Conservation (phyloP, 495 filamentous ascomycete genomes). For the Tuber borchii region DNA sequence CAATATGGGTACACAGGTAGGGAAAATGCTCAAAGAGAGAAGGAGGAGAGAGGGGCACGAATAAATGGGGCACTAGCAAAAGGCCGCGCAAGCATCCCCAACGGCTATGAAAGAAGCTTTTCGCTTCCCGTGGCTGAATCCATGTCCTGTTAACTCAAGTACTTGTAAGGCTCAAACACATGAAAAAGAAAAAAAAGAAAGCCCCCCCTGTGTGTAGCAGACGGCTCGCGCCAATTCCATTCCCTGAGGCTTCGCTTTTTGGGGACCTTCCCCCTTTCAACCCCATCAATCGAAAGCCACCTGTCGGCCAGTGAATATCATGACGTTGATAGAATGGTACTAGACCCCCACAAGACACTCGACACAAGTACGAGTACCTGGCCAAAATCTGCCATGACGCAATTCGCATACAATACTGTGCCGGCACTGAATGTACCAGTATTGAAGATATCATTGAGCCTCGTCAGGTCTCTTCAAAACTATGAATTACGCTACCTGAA, state of each 20-base stretch:
- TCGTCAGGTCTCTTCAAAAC: constrained; percentile 2
- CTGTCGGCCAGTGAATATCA: not conserved
- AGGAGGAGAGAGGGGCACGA: not conserved
- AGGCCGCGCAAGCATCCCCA: constrained; percentile 2
- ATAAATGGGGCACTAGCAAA: not conserved
- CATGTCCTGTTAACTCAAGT: not conserved
- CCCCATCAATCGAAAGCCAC: not conserved
- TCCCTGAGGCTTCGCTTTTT: not conserved
- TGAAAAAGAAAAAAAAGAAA: not conserved
- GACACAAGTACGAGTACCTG: not conserved
- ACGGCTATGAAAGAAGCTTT: constrained; percentile 5
- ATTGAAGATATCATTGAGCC: constrained; percentile 2
- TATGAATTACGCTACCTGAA: constrained; percentile 15
- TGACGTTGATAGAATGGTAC: not conserved
- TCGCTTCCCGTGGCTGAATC: not conserved
- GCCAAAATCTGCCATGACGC: constrained; percentile 9
- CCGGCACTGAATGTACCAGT: constrained; percentile 8
- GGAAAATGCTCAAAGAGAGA: not conserved
- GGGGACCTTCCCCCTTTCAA: not conserved
- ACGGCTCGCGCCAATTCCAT: not conserved
- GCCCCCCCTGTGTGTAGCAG: not conserved
- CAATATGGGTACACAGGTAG: not conserved
- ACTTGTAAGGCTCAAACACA: not conserved
- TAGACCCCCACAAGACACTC: not conserved
- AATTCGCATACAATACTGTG: constrained; percentile 17